Conservation (phyloP, 495 filamentous ascomycete species). For the Neurospora sp. region DNA sequence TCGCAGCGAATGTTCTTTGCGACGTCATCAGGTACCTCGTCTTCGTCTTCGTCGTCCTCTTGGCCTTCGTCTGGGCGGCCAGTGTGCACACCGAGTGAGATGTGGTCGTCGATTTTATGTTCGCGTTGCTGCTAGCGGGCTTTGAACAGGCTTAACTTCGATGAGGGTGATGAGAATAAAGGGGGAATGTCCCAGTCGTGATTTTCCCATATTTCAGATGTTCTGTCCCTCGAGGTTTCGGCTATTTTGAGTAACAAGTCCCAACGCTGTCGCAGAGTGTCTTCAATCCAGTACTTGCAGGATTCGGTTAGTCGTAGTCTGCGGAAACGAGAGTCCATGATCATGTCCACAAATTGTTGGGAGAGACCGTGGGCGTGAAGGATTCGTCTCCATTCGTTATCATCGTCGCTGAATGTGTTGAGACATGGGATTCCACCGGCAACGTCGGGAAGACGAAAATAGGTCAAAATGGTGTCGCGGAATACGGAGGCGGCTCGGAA, state of each 20-base stretch:
- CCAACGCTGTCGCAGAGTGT: not conserved
- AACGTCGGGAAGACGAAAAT: not conserved
- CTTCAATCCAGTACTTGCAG: not conserved
- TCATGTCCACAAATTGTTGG: not conserved
- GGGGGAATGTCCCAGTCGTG: not conserved
- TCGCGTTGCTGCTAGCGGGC: not conserved
- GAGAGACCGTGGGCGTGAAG: not conserved
- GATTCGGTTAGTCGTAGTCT: not conserved
- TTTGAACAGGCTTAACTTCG: not conserved
- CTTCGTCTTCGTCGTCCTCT: not conserved
- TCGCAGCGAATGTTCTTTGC: not conserved
- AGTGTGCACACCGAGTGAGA: not conserved
- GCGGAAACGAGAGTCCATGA: not conserved
- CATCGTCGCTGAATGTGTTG: not conserved
- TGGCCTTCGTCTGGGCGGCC: not conserved
- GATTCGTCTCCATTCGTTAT: not conserved
- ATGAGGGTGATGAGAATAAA: not conserved
- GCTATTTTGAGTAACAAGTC: not conserved
- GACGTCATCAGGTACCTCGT: not conserved
- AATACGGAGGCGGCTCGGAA: too few species aligned
- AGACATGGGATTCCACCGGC: not conserved
- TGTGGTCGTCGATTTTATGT: not conserved
- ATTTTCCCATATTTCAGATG: not conserved
- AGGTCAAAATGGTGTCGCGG: not conserved
- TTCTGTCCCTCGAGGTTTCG: not conserved